Conservation (phyloP, 2,329 filamentous ascomycete genomes). For the Cytospora piceicola region DNA sequence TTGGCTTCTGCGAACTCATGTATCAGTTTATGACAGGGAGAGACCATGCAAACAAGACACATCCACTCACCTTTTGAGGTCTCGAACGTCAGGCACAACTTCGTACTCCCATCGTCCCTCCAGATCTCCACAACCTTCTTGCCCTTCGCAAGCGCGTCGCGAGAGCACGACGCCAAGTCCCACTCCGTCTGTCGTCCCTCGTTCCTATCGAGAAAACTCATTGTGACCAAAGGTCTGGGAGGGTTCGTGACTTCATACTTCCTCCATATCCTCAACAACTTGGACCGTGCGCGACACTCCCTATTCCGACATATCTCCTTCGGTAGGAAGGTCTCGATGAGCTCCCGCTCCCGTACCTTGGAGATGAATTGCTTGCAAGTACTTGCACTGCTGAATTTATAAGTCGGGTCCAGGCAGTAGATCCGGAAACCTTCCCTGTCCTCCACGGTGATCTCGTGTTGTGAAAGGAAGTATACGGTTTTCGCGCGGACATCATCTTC, state of each 20-base stretch:
- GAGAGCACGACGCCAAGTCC: constrained; percentile 10
- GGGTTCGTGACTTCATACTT: not conserved
- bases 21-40: not conserved
- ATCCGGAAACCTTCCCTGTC: constrained; percentile 12
- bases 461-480: constrained; percentile 15
- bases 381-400: constrained; percentile 13
- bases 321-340: constrained; percentile 17
- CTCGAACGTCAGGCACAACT: constrained; percentile 1
- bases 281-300: constrained; percentile 4
- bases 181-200: constrained; percentile 13
- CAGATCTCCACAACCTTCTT: constrained; percentile 12
- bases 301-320: not conserved
- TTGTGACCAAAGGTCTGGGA: constrained; percentile 6
- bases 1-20: not conserved
- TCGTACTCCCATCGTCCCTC: constrained; percentile 15
- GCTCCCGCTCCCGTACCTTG: constrained; percentile 21
- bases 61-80: not conserved
- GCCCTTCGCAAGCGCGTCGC: not conserved
- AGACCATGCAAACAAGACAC: not conserved
- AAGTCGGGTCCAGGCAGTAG: constrained; percentile 17
- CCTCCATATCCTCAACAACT: constrained; percentile 18
- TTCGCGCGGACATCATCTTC: constrained; percentile 17
- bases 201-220: constrained; percentile 7
- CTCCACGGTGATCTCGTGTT: constrained; percentile 20
- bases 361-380: constrained; percentile 18